These are phyloP conservation scores for Fusarium nodosum DNA, from an alignment of 2,329 filamentous ascomycete genomes.

Conservation along the genomic window DNA sequence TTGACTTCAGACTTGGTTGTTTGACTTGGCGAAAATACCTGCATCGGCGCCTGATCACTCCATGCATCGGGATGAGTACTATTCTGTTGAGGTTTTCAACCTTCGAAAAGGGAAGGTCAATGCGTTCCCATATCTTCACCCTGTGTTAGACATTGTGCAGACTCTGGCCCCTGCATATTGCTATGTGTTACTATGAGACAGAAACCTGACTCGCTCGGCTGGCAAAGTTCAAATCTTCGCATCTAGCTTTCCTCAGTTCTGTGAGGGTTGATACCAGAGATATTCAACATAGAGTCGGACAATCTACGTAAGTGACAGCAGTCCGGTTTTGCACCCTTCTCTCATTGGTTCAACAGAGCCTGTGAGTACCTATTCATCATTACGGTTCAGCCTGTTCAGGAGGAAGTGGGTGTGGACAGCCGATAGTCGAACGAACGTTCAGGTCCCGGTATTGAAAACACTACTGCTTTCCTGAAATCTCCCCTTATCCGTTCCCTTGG, in stretches of 20 bases:
- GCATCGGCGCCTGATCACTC: neutral
- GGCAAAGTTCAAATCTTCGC: neutral
- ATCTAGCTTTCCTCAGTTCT: neutral
- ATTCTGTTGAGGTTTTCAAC: neutral
- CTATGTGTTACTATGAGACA: neutral
- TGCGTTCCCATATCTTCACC: neutral
- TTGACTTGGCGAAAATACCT: too few relatives aligned
- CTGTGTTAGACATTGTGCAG: neutral
- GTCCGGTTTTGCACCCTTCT: neutral
- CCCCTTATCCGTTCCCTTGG: neutral
- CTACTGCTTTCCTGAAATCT: neutral
- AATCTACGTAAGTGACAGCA: neutral
- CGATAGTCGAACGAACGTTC: neutral
- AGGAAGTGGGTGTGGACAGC: neutral
- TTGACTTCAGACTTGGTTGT: neutral
- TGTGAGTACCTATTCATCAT: neutral
- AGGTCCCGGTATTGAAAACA: neutral
- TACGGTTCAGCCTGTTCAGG: neutral
- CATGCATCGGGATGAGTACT: neutral
- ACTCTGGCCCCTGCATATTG: neutral
- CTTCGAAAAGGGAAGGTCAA: neutral
- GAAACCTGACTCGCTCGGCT: slow-evolving; percentile 1
- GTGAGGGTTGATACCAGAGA: neutral
- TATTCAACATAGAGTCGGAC: neutral
- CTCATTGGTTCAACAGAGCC: neutral